A percentile compares a stretch with the other conserved stretches of the same genome.
phyloP scores from a whole-genome alignment of 2,329 filamentous ascomycete genomes.

The Penicillium sp. region DNA sequence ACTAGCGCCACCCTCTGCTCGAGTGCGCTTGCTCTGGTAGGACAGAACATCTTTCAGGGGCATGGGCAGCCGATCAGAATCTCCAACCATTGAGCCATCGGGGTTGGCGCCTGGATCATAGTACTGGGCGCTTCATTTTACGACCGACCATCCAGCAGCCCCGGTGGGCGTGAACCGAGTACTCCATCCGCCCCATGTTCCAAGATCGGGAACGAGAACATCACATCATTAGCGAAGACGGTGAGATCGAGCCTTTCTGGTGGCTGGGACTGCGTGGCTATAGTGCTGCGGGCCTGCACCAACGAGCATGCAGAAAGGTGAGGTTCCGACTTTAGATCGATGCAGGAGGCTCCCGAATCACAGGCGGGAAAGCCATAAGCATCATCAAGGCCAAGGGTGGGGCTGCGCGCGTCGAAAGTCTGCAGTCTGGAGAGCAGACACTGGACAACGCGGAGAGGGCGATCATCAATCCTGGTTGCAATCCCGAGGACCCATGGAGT shows the following conservation, averaged over 20 bases:
- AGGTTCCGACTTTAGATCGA: slow-evolving; percentile 18
- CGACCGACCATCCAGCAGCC: slow-evolving; percentile 19
- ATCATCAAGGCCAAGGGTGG: slow-evolving; percentile 14
- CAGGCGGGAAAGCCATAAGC: slow-evolving; percentile 9
- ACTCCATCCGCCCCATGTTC: slow-evolving; percentile 11
- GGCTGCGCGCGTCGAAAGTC: slow-evolving; percentile 7
- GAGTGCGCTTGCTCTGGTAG: slow-evolving; percentile 18
- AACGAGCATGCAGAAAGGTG: slow-evolving; percentile 27
- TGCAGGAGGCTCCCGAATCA: slow-evolving; percentile 25
- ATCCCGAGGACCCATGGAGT: neutral
- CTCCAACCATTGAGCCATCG: slow-evolving; percentile 29
- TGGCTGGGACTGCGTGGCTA: slow-evolving; percentile 23
- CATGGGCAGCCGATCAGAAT: slow-evolving; percentile 26
- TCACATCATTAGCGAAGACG: slow-evolving; percentile 30
- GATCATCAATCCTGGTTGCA: neutral
- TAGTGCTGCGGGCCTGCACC: slow-evolving; percentile 20
- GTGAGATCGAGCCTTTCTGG: slow-evolving; percentile 24
- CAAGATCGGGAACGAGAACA: slow-evolving; percentile 18
- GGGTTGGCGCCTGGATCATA: slow-evolving; percentile 24
- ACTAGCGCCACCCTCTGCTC: slow-evolving; percentile 12
- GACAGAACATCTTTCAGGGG: slow-evolving; percentile 18
- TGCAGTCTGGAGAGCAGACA: slow-evolving; percentile 6
- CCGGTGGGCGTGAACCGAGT: slow-evolving; percentile 1
- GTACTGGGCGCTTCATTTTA: slow-evolving; percentile 29
- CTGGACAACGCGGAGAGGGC: neutral